A percentile compares a stretch with the other conserved stretches of the same genome.
These are phyloP conservation scores for Fusarium camptoceras DNA, from an alignment of 2,329 filamentous ascomycete genomes.

Conservation along the genomic window DNA sequence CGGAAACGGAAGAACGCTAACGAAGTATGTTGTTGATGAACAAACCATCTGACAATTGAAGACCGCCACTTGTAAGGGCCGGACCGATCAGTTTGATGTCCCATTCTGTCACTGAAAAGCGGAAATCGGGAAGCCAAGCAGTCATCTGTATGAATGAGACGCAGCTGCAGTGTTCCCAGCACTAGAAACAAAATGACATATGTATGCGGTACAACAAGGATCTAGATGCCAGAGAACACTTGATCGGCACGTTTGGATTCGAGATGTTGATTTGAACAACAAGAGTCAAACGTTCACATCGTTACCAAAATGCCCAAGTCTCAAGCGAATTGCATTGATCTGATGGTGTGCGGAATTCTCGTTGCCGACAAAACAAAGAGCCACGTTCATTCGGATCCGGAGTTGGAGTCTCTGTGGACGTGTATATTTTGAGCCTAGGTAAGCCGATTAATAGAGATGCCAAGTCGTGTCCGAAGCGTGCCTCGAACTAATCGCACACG, in stretches of 20 bases:
- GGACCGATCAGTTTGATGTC: neutral
- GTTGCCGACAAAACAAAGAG: neutral
- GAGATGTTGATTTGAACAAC: neutral
- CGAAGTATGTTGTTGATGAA: neutral
- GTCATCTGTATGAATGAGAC: neutral
- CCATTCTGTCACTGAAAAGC: neutral
- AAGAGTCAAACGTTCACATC: neutral
- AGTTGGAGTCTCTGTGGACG: neutral
- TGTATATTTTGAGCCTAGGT: neutral
- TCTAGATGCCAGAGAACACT: constrained; percentile 8
- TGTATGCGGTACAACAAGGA: neutral
- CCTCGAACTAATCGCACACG: neutral
- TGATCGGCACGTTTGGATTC: neutral
- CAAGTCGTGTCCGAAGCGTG: neutral
- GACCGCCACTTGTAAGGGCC: neutral
- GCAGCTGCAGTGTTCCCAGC: neutral
- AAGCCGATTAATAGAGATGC: neutral
- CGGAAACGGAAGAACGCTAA: constrained; percentile 19
- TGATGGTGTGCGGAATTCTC: neutral
- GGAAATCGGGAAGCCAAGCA: neutral
- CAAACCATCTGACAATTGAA: neutral
- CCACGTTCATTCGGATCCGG: neutral
- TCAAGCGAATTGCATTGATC: neutral
- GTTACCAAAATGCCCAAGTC: neutral
- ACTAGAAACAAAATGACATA: neutral